Base-by-base conservation (phyloP, 306 rosid species). In the Medicago arabica region DNA sequence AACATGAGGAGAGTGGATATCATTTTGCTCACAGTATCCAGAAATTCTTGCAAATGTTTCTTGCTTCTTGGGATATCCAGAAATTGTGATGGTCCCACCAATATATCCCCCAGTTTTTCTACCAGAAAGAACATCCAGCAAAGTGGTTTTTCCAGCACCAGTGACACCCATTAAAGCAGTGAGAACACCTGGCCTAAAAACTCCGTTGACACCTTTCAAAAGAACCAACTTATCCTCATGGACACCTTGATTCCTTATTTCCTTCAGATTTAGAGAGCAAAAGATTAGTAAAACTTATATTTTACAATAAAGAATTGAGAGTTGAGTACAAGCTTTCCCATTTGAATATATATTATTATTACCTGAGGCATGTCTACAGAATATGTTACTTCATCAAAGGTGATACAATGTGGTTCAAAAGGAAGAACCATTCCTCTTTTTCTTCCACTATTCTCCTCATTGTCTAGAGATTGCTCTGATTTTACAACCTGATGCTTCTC, bases 121-220 rank as follows among this genome's bases (percentile, higher is more conserved):
- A 72, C 91, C 93, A 5, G 88, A 86, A 46, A 89, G 83, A 2
- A 87, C 93, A 81, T 89, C 93, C 86, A 89, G 57, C 60, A 89
- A 76, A n/a, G 93, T 89, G 53, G 93, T 87, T 72, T 85, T 87
- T 25, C 93, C 93, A 7, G 93, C 93, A 25, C 93, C 93, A 46
- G 87, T 89, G 44, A 85, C 86, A 0, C 89, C 91, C 77, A 87
- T 74, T 67, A 89, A 80, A 47, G 93, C 89, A 79, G 93, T 83
- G 49, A 89, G 85, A 75, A 86, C 21, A 3, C 91, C 86, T 4
- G 93, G 93, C 41, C 83, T 85, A 34, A 89, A 89, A 9, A 90
- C 86, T 51, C 94, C 92, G 28, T 90, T 87, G 1, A 87, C 88
- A 60, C 62, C 80, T 44, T 80, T 77, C 16, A 73, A 67, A 51